phyloP scores from a whole-genome alignment of 768 basidiomycete genomes.

The Auriscalpium vulgare region DNA sequence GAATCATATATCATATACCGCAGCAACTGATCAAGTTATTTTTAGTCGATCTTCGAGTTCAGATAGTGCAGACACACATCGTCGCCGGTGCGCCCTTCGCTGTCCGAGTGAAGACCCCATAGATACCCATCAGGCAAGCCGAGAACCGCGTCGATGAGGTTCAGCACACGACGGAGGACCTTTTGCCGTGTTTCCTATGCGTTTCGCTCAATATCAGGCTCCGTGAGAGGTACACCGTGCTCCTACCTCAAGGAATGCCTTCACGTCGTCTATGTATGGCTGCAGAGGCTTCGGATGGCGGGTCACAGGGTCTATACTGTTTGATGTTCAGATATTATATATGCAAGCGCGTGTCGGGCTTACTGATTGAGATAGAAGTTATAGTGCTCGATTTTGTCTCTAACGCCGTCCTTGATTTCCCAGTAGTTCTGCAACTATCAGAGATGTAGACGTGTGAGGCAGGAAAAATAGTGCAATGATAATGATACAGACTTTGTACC shows the following conservation, averaged over 20 bases:
- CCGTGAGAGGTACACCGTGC: neutral
- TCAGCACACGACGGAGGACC: conserved; percentile 23
- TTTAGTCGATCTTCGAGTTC: neutral
- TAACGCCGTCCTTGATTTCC: conserved; percentile 29
- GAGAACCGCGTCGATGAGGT: conserved; percentile 25
- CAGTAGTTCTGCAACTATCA: conserved; percentile 26
- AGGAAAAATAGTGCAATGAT: neutral
- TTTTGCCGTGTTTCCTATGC: conserved; percentile 22
- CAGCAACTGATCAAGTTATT: conserved; percentile 16
- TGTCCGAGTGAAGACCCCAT: conserved; percentile 24
- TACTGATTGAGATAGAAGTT: conserved; percentile 26
- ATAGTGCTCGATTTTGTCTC: conserved; percentile 29
- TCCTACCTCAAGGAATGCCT: conserved; percentile 20
- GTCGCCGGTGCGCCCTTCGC: conserved; percentile 21
- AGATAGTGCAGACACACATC: conserved; percentile 10
- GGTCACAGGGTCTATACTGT: conserved; percentile 24
- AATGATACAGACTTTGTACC: conserved; percentile 23
- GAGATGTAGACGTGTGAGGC: neutral
- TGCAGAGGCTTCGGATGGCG: conserved; percentile 25
- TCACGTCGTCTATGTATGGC: conserved; percentile 25
- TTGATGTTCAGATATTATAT: neutral
- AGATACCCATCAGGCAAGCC: conserved; percentile 26
- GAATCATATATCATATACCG: conserved; percentile 32
- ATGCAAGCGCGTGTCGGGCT: neutral
- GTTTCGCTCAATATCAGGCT: neutral